Conservation (phyloP, 2,329 filamentous ascomycete species). For the Chrysoporthe cubensis region DNA sequence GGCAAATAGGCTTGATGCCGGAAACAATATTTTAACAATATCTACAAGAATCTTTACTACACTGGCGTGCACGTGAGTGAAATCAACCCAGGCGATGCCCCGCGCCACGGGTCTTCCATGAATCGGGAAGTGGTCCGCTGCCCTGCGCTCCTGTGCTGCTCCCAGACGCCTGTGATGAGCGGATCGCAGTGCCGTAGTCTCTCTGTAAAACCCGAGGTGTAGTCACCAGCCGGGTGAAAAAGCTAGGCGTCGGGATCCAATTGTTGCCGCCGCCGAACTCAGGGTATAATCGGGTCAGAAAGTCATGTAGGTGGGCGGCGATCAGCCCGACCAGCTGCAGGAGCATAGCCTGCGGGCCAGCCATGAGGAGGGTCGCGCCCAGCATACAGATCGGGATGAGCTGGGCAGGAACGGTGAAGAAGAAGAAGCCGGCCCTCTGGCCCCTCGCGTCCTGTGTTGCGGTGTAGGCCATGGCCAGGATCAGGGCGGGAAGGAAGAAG, state of each 20-base stretch:
- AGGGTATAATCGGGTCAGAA: conserved; percentile 85
- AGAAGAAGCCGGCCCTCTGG: conserved; percentile 74
- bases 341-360: conserved; percentile 59
- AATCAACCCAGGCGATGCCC: conserved; percentile 64
- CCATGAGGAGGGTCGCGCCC: conserved; percentile 70
- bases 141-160: conserved; percentile 46
- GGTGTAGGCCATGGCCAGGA: conserved; percentile 82
- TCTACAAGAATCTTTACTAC: not conserved
- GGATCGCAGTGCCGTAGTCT: conserved; percentile 65
- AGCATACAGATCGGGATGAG: conserved; percentile 82
- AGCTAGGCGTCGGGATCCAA: conserved; percentile 72
- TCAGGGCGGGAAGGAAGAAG: conserved; percentile 66
- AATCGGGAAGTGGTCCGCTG: conserved; percentile 60
- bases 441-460: conserved; percentile 84
- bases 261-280: conserved; percentile 84
- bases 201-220: conserved; percentile 53
- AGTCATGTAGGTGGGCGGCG: conserved; percentile 89
- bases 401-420: conserved; percentile 82
- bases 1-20: conserved; percentile 25
- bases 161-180: conserved; percentile 43
- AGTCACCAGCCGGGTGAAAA: conserved; percentile 70
- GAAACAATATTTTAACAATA: conserved; percentile 18
- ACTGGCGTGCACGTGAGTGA: not conserved
- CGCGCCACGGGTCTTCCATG: conserved; percentile 66
- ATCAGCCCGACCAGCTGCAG: conserved; percentile 77